phyloP scores from a whole-genome alignment of 257 asterid species.

The Marsdenia floribunda region DNA sequence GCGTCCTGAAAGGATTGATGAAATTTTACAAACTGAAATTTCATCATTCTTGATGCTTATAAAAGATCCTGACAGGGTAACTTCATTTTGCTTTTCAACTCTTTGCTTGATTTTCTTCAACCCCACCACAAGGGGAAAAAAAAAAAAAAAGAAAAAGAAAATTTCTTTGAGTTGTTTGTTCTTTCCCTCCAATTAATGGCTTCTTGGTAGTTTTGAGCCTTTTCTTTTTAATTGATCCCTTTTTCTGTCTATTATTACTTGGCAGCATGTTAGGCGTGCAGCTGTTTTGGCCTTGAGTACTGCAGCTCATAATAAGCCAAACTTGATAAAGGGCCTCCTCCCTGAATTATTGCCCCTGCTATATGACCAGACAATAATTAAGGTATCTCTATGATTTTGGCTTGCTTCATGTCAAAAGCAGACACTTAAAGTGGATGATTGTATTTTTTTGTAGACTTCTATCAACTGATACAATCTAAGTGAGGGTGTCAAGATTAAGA shows the following conservation, averaged over 20 bases:
- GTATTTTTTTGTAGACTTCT: neutral
- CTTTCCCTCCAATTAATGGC: neutral
- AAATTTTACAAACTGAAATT: constrained; percentile 71
- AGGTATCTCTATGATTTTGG: constrained; percentile 33
- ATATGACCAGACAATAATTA: constrained; percentile 89
- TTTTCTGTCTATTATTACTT: constrained; percentile 23
- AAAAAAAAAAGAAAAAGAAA: no score
- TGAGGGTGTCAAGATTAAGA: neutral
- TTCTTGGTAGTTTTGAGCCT: neutral
- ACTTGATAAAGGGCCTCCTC: constrained; percentile 75
- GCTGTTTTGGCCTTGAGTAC: constrained; percentile 97
- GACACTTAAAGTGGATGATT: neutral
- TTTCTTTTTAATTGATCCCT: constrained; percentile 6
- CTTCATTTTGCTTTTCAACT: neutral
- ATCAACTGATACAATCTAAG: neutral
- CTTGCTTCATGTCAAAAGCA: neutral
- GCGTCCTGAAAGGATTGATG: constrained; percentile 94
- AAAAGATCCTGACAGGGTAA: constrained; percentile 89
- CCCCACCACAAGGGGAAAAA: no score
- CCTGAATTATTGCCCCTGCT: constrained; percentile 90
- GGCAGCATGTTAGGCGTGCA: constrained; percentile 99
- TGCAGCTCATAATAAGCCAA: constrained; percentile 99
- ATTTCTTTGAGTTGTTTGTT: neutral
- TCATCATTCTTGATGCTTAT: constrained; percentile 94
- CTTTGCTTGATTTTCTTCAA: neutral